Evolutionary conservation across 176 grass and related monocot genomes (phyloP).

Genomic region (Stipa capillata): DNA sequence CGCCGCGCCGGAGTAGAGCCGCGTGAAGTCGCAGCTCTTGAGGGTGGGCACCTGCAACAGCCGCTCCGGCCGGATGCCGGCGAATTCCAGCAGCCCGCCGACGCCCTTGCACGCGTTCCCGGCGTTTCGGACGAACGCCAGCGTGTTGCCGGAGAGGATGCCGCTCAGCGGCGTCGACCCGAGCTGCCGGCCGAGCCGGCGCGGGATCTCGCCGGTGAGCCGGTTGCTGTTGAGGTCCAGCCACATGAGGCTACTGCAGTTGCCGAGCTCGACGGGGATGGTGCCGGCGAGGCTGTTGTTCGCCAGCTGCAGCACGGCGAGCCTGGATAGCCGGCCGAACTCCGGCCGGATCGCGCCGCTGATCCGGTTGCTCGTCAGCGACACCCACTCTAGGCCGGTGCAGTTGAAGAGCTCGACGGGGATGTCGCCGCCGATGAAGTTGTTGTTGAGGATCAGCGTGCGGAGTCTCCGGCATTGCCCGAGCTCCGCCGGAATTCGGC

Average conservation of each 20-base stretch:
- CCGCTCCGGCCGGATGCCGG: constrained; percentile 84
- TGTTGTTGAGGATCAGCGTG: constrained; percentile 92
- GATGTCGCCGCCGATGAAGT: constrained; percentile 71
- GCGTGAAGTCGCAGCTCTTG: constrained; percentile 92
- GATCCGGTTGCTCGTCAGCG: constrained; percentile 80
- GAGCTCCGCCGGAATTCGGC: constrained; percentile 58
- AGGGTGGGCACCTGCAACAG: constrained; percentile 83
- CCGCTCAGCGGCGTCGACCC: constrained; percentile 66
- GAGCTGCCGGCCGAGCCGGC: constrained; percentile 66
- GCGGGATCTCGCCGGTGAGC: constrained; percentile 61
- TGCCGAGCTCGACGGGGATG: constrained; percentile 65
- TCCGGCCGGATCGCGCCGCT: constrained; percentile 58
- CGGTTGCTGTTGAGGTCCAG: constrained; percentile 83
- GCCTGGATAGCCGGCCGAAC: constrained; percentile 60
- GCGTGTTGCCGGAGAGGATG: constrained; percentile 81
- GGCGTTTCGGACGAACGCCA: constrained; percentile 84
- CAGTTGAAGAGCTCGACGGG: constrained; percentile 68
- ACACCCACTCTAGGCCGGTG: constrained; percentile 80
- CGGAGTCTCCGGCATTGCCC: constrained; percentile 68
- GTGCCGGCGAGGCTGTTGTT: constrained; percentile 72
- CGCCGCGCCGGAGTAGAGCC: constrained; percentile 79
- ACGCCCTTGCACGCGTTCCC: constrained; percentile 96
- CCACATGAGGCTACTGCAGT: constrained; percentile 92
- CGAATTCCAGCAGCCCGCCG: constrained; percentile 85
- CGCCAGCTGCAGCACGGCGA: constrained; percentile 82